phyloP scores from a whole-genome alignment of 768 basidiomycete genomes.

The Epithele typhae region DNA sequence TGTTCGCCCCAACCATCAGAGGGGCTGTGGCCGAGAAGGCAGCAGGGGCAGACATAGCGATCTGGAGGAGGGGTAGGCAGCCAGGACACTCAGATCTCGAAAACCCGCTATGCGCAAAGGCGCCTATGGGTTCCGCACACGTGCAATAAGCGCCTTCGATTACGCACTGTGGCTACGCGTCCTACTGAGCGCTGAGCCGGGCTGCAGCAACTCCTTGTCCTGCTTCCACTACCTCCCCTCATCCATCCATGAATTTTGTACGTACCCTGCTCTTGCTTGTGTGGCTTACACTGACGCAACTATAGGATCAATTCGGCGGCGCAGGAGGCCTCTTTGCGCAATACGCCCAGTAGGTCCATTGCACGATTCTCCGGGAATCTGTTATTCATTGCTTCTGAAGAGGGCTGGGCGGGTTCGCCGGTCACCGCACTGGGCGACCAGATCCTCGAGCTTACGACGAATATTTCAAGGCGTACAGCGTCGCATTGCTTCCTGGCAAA shows the following conservation, averaged over 20 bases:
- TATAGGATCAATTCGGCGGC: constrained; percentile 30
- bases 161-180: constrained; percentile 10
- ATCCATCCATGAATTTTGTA: no score
- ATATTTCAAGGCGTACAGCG: constrained; percentile 92
- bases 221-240: no score
- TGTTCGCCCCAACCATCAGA: constrained; percentile 21
- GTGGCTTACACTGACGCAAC: no score
- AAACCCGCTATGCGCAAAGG: no score
- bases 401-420: constrained; percentile 51
- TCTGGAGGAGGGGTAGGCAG: background rate
- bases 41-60: constrained; percentile 24
- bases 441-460: constrained; percentile 81
- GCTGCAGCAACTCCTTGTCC: constrained; percentile 17
- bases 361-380: background rate
- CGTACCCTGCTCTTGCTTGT: no score
- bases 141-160: constrained; percentile 7
- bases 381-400: constrained; percentile 29
- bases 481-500: constrained; percentile 85
- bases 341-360: constrained; percentile 49
- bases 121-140: no score
- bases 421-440: constrained; percentile 41
- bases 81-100: no score
- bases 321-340: constrained; percentile 64
- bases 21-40: constrained; percentile 11
- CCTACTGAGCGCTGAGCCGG: constrained; percentile 1